Conservation (phyloP, 441 rosid species). For the Bruguiera hainesii region DNA sequence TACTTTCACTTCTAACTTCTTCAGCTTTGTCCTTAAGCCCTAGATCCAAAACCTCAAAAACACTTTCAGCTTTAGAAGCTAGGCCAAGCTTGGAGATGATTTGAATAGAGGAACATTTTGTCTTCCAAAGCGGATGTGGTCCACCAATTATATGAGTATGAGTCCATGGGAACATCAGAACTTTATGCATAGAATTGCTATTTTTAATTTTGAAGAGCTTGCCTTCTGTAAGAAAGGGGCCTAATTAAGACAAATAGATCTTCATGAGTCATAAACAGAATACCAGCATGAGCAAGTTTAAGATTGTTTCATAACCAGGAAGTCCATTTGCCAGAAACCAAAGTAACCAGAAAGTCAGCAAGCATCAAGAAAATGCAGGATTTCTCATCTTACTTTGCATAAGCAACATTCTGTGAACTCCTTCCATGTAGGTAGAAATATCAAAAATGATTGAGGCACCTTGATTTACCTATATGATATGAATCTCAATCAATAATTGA, state of each 20-base stretch:
- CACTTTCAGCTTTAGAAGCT: slow-evolving; percentile 37
- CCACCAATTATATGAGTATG: slow-evolving; percentile 41
- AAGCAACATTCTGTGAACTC: slow-evolving; percentile 64
- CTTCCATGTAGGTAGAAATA: slow-evolving; percentile 70
- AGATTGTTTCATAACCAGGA: neutral
- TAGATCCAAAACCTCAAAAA: slow-evolving; percentile 60
- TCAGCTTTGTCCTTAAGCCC: slow-evolving; percentile 77
- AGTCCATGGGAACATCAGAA: slow-evolving; percentile 90
- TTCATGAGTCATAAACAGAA: slow-evolving; percentile 7
- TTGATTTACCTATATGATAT: slow-evolving; percentile 53
- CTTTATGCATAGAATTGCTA: slow-evolving; percentile 37
- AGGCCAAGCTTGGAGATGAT: slow-evolving; percentile 71
- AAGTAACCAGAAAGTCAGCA: neutral
- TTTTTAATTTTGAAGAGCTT: slow-evolving; percentile 38
- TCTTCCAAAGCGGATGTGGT: slow-evolving; percentile 44
- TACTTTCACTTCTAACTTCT: slow-evolving; percentile 77
- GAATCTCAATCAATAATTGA: slow-evolving; percentile 19
- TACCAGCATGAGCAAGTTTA: neutral
- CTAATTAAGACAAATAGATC: slow-evolving; percentile 27
- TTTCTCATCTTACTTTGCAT: slow-evolving; percentile 50
- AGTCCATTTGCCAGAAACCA: slow-evolving; percentile 1
- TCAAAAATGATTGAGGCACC: slow-evolving; percentile 44
- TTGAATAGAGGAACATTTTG: slow-evolving; percentile 67
- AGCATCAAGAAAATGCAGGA: slow-evolving; percentile 11
- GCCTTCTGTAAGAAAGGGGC: slow-evolving; percentile 40